phyloP scores from a whole-genome alignment of 345 rosid genomes.

The Brassica cretica region DNA sequence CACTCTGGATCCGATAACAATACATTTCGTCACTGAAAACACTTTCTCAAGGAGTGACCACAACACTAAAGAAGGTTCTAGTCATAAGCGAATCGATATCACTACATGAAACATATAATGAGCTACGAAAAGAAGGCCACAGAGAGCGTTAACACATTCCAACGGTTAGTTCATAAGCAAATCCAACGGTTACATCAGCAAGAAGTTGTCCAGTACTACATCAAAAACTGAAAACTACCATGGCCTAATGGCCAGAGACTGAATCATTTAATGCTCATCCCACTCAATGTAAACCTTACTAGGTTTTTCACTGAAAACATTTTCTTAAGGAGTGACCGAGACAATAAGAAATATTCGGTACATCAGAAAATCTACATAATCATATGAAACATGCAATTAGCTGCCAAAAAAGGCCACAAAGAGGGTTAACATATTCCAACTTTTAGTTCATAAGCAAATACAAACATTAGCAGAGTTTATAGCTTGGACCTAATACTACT shows the following conservation, averaged over 20 bases:
- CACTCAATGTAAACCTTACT: neutral
- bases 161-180: neutral
- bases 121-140: conserved; percentile 5
- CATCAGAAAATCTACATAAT: neutral
- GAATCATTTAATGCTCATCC: neutral
- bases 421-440: neutral
- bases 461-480: neutral
- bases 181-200: neutral
- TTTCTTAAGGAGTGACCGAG: neutral
- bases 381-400: conserved; percentile 13
- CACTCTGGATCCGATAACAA: neutral
- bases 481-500: neutral
- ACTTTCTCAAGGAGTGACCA: conserved; percentile 1
- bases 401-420: neutral
- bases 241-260: neutral
- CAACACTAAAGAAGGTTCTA: neutral
- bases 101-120: conserved; percentile 10
- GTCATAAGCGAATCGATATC: neutral
- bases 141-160: conserved; percentile 11
- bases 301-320: neutral
- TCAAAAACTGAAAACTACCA: neutral
- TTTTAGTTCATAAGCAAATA: neutral
- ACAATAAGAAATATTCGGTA: neutral
- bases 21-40: neutral
- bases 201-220: neutral